A percentile compares a stretch with the other conserved stretches of the same genome.
Conservation (phyloP, 1,284 basidiomycete species). For the Microbotryum saponariae region DNA sequence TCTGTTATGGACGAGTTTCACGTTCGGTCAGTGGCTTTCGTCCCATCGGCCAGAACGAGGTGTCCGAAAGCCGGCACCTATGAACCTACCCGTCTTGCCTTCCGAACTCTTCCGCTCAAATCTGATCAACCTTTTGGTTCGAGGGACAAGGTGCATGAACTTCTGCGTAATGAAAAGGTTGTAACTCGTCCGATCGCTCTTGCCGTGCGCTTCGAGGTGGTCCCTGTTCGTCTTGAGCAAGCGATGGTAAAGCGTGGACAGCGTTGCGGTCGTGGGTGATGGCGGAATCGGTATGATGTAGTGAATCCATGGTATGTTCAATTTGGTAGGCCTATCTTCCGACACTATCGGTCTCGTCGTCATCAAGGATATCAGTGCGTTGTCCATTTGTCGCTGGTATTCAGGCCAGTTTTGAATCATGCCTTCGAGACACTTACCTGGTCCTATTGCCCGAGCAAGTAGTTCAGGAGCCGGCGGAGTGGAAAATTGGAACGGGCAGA, state of each 20-base stretch:
- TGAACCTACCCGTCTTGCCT: neutral
- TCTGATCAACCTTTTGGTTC: constrained; percentile 3
- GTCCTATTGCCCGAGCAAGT: constrained; percentile 6
- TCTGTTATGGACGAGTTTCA: neutral
- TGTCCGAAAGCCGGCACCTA: neutral
- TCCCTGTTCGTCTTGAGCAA: constrained; percentile 1
- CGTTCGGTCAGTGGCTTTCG: neutral
- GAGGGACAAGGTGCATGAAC: constrained; percentile 15
- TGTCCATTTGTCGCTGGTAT: too few species aligned
- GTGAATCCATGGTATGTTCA: constrained; percentile 18
- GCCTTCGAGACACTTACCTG: neutral
- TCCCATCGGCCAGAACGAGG: neutral
- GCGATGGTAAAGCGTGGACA: neutral
- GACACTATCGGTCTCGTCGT: too few species aligned
- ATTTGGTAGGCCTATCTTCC: neutral
- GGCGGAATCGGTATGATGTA: constrained; percentile 10
- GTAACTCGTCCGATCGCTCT: constrained; percentile 12
- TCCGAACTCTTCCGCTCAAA: neutral
- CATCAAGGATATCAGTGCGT: too few species aligned
- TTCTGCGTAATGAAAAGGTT: constrained; percentile 15
- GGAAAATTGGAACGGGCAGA: constrained; percentile 21
- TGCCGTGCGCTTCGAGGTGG: neutral
- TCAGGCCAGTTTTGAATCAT: neutral
- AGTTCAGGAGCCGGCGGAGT: constrained; percentile 8
- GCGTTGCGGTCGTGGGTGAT: neutral